A percentile compares a stretch with the other conserved stretches of the same genome.
phyloP scores from a whole-genome alignment of 169 alveolate species.

The Theileria parva region DNA sequence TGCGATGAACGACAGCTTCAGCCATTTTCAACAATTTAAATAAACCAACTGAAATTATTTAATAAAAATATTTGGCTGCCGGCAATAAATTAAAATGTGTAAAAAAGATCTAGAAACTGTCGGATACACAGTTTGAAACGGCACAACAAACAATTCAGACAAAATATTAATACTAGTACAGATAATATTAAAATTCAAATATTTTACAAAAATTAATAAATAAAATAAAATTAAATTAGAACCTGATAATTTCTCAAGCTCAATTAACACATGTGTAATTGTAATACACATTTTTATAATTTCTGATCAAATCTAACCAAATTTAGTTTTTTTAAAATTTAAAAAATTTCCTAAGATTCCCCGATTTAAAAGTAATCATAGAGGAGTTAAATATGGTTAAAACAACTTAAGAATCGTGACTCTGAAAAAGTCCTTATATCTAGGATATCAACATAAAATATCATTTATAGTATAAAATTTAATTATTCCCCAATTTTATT shows the following conservation, averaged over 20 bases:
- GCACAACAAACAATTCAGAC: neutral
- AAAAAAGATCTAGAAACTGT: neutral
- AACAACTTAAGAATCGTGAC: neutral
- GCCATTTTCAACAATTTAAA: constrained; percentile 19
- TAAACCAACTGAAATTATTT: neutral
- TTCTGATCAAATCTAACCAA: neutral
- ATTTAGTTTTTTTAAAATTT: too few species aligned
- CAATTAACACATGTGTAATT: neutral
- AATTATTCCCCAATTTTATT: neutral
- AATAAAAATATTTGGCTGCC: neutral
- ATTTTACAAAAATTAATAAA: neutral
- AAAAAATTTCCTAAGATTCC: neutral
- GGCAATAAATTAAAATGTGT: neutral
- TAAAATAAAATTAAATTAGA: neutral
- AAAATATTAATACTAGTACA: neutral
- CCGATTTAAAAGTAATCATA: too few species aligned
- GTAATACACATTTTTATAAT: neutral
- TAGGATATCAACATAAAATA: neutral
- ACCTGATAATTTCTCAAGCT: neutral
- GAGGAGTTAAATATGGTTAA: neutral
- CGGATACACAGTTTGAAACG: neutral
- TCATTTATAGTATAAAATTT: too few species aligned
- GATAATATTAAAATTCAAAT: neutral
- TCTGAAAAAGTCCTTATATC: neutral
- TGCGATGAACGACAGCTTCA: constrained; percentile 19